Conservation (phyloP, 495 filamentous ascomycete species). For the Hypoxylon rickii region DNA sequence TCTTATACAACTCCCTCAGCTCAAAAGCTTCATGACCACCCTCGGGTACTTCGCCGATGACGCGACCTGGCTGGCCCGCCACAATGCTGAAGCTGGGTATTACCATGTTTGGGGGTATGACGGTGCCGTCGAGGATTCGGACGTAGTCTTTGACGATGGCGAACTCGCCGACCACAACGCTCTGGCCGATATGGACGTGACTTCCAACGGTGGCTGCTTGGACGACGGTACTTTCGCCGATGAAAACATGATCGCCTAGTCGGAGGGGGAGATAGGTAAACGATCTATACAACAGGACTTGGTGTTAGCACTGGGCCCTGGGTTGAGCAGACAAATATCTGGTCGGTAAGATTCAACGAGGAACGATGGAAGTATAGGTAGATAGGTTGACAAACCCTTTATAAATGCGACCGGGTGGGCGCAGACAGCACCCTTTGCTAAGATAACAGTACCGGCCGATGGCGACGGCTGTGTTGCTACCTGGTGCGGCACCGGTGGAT, state of each 20-base stretch:
- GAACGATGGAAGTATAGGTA: neutral
- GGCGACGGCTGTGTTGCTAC: conserved; percentile 70
- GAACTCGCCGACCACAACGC: conserved; percentile 77
- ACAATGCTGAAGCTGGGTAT: conserved; percentile 89
- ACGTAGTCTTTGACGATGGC: conserved; percentile 90
- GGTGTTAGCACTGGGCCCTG: neutral
- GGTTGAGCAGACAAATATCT: neutral
- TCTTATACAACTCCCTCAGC: conserved; percentile 58
- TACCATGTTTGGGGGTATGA: conserved; percentile 86
- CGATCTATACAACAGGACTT: conserved; percentile 36
- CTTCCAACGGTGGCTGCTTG: conserved; percentile 79
- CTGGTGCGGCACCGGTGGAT: conserved; percentile 40
- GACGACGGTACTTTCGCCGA: conserved; percentile 72
- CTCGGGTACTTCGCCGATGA: conserved; percentile 85
- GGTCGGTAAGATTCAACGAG: neutral
- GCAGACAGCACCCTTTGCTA: conserved; percentile 69
- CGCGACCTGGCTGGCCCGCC: conserved; percentile 76
- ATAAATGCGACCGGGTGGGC: conserved; percentile 76
- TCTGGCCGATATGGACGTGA: conserved; percentile 80
- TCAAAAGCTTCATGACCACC: conserved; percentile 67
- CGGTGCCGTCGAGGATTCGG: conserved; percentile 77
- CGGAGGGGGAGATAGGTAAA: conserved; percentile 83
- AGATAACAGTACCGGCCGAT: conserved; percentile 90
- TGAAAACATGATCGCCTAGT: conserved; percentile 89
- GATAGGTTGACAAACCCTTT: conserved; percentile 53